A percentile compares a stretch with the other conserved stretches of the same genome.
Conservation (phyloP, 2,329 filamentous ascomycete genomes). For the Aphanocladium album region DNA sequence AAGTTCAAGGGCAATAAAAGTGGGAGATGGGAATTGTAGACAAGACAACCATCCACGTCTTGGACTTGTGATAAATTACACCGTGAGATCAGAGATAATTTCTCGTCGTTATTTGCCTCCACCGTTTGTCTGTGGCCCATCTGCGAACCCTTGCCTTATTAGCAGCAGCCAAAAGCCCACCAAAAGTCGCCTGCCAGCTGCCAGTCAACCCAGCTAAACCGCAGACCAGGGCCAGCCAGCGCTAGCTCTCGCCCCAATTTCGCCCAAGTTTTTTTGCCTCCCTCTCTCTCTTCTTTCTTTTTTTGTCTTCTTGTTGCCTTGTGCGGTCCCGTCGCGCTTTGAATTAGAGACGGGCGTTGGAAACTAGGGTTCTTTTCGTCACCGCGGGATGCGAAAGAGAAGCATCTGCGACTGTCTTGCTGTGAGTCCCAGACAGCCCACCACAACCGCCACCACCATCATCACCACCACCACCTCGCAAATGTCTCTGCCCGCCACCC, state of each 20-base stretch:
- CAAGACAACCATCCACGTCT: neutral
- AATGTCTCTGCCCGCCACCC: neutral
- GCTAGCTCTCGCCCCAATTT: slow-evolving; percentile 6
- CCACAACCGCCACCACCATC: neutral
- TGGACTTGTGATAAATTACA: neutral
- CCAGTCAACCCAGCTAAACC: neutral
- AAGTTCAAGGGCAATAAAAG: neutral
- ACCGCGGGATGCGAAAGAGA: neutral
- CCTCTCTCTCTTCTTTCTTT: neutral
- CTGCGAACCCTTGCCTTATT: neutral
- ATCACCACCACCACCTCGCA: neutral
- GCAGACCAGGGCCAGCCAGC: neutral
- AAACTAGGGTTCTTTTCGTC: neutral
- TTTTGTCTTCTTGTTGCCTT: neutral
- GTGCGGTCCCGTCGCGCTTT: neutral
- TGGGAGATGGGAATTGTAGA: neutral
- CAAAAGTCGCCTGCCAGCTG: neutral
- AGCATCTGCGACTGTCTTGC: slow-evolving; percentile 1
- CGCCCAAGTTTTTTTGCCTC: neutral
- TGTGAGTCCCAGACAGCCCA: slow-evolving; percentile 1
- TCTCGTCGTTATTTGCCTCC: neutral
- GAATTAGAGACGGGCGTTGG: neutral
- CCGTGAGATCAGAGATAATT: neutral
- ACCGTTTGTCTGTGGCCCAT: neutral
- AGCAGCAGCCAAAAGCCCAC: neutral